Percentiles rank a stretch among this genome's conserved stretches.
Evolutionary conservation across 805 yeast genomes (phyloP).

Genomic region (Myxozyma lipomycoides): DNA sequence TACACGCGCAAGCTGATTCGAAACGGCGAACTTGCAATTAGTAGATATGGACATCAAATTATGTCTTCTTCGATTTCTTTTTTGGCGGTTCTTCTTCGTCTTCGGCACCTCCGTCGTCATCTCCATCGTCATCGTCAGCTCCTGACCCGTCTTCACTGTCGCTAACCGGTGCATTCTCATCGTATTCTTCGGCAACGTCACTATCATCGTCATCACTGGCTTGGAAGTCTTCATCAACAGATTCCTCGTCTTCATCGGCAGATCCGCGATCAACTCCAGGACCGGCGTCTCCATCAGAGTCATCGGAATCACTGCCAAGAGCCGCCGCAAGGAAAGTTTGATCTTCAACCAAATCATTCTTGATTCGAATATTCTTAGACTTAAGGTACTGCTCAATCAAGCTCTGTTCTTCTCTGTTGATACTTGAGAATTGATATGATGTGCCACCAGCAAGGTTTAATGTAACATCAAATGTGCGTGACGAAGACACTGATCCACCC

Average conservation of each 20-base stretch:
- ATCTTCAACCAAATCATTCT: conserved; percentile 85
- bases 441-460: conserved; percentile 61
- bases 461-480: conserved; percentile 91
- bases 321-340: conserved; percentile 76
- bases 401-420: conserved; percentile 84
- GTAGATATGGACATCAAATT: background rate
- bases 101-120: conserved; percentile 17
- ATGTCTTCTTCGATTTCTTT: conserved; percentile 29
- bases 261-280: conserved; percentile 54
- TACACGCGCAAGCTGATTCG: no score
- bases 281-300: conserved; percentile 41
- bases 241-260: conserved; percentile 73
- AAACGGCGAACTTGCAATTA: no score
- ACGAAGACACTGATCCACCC: conserved; percentile 67
- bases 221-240: conserved; percentile 77
- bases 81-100: conserved; percentile 26
- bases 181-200: conserved; percentile 81
- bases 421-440: conserved; percentile 80
- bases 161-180: conserved; percentile 50
- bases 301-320: conserved; percentile 56
- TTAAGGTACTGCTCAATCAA: conserved; percentile 69
- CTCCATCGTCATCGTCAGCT: conserved; percentile 28
- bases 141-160: conserved; percentile 33
- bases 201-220: conserved; percentile 46
- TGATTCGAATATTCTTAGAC: conserved; percentile 72